A percentile compares a stretch with the other conserved stretches of the same genome.
phyloP scores from a whole-genome alignment of 2,329 filamentous ascomycete genomes.

The Cladophialophora exuberans region DNA sequence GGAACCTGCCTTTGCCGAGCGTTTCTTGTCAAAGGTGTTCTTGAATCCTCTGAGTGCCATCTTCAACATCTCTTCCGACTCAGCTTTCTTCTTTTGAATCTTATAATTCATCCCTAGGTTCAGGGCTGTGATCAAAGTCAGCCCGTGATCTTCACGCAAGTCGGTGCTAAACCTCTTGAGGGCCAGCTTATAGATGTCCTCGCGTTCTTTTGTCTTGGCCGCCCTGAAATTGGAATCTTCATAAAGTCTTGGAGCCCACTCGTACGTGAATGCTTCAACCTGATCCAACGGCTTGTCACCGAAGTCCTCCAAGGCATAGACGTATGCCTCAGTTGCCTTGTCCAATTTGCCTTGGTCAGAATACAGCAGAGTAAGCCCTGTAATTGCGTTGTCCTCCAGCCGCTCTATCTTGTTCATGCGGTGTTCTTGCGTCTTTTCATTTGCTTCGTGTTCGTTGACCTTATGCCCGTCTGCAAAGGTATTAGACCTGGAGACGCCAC shows the following conservation, averaged over 20 bases:
- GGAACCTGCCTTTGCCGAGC: neutral
- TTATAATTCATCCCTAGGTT: neutral
- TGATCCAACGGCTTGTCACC: neutral
- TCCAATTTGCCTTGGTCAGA: neutral
- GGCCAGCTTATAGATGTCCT: neutral
- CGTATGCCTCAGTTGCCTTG: neutral
- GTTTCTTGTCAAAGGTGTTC: neutral
- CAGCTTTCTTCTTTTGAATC: neutral
- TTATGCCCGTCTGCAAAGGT: neutral
- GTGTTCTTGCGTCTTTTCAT: neutral
- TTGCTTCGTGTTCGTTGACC: neutral
- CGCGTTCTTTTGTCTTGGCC: neutral
- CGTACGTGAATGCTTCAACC: neutral
- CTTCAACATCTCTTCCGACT: neutral
- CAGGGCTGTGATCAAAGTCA: neutral
- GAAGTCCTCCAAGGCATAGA: neutral
- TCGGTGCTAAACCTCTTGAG: neutral
- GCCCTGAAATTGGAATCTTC: neutral
- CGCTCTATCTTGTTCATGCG: neutral
- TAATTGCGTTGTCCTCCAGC: neutral
- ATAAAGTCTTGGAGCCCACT: neutral
- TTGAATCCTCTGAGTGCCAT: neutral
- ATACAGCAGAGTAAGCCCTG: neutral
- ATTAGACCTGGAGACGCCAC: neutral
- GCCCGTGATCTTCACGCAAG: neutral